These are phyloP conservation scores for Erigeron canadensis DNA, from an alignment of 129 eudicot species.

Conservation along the genomic window DNA sequence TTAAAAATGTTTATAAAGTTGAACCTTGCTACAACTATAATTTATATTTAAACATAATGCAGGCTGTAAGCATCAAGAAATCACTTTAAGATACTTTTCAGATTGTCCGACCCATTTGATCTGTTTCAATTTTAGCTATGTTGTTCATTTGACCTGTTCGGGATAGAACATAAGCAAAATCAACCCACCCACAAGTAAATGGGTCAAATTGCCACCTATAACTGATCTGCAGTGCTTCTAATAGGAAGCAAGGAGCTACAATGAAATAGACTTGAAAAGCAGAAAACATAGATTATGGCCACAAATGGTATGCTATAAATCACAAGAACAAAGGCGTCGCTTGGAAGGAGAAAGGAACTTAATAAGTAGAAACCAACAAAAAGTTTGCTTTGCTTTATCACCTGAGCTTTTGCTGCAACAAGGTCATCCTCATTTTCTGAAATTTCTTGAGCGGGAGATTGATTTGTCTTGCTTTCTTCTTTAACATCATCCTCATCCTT, in stretches of 20 bases:
- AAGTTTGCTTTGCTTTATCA: slow-evolving; percentile 12
- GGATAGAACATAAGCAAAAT: background rate
- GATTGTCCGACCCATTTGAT: background rate
- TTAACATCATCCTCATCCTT: slow-evolving; percentile 29
- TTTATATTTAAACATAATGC: background rate
- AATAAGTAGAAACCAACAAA: slow-evolving; percentile 4
- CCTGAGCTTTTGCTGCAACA: slow-evolving; percentile 39
- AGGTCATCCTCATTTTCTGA: slow-evolving; percentile 31
- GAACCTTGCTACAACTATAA: no score
- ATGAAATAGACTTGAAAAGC: background rate
- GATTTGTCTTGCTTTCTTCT: slow-evolving; percentile 33
- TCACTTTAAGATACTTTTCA: background rate
- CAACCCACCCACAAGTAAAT: background rate
- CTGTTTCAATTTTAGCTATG: background rate
- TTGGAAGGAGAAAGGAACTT: background rate
- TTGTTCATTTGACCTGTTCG: background rate
- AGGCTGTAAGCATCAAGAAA: background rate
- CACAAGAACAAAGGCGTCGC: background rate
- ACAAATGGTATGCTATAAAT: background rate
- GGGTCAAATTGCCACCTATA: background rate
- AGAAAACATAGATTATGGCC: slow-evolving; percentile 1
- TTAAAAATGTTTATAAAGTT: no score
- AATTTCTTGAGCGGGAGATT: slow-evolving; percentile 24
- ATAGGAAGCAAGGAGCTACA: background rate
- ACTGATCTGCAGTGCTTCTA: background rate